A percentile compares a stretch with the other conserved stretches of the same genome.
Conservation (phyloP, 2,329 filamentous ascomycete species). For the Westerdykella ornata region DNA sequence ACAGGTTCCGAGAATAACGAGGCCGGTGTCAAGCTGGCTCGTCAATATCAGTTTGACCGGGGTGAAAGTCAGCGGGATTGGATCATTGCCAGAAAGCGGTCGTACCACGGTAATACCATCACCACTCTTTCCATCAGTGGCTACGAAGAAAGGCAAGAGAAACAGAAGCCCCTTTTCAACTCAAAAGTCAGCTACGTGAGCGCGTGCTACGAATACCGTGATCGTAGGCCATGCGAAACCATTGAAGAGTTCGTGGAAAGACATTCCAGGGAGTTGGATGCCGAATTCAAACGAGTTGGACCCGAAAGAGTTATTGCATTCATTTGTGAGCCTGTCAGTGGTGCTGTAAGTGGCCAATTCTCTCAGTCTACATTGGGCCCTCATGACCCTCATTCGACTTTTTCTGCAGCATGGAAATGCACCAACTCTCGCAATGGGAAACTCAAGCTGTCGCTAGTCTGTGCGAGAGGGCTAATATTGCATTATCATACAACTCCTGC, state of each 20-base stretch:
- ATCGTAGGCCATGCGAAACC: slow-evolving; percentile 47
- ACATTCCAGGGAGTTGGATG: slow-evolving; percentile 59
- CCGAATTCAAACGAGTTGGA: slow-evolving; percentile 57
- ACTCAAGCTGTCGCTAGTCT: slow-evolving; percentile 3
- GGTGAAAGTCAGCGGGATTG: slow-evolving; percentile 51
- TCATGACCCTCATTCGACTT: neutral
- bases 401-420: neutral
- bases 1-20: slow-evolving; percentile 63
- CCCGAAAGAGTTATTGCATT: slow-evolving; percentile 64
- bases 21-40: slow-evolving; percentile 59
- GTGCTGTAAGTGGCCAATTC: slow-evolving; percentile 49
- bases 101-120: slow-evolving; percentile 66
- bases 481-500: neutral
- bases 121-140: slow-evolving; percentile 60
- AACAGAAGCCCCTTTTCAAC: slow-evolving; percentile 56
- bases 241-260: slow-evolving; percentile 54
- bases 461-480: no score
- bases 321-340: slow-evolving; percentile 65
- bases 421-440: no score
- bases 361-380: neutral
- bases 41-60: slow-evolving; percentile 57
- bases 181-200: slow-evolving; percentile 55
- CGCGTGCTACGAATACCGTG: slow-evolving; percentile 61
- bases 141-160: slow-evolving; percentile 52
- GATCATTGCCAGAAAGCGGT: slow-evolving; percentile 59